Evolutionary conservation across 2,329 filamentous ascomycete genomes (phyloP), one percentile per base, ranked within the genome.

Genomic region (Sclerotinia subarctica): DNA sequence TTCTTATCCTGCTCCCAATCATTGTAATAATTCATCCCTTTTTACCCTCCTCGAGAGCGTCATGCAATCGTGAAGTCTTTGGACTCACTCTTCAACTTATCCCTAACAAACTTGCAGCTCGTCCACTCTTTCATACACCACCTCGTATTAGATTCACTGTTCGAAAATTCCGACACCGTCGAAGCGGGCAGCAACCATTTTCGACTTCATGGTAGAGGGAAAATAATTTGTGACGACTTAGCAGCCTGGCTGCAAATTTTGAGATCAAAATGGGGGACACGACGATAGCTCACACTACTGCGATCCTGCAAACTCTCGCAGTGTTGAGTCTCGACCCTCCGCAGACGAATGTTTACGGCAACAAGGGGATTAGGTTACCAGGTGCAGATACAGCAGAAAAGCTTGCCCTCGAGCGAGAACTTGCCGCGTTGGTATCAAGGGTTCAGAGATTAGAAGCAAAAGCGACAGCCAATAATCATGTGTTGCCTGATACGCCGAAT

Each of bases 381-480:
- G 95, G 95, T 69, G 85, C 87, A 68, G 86, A 93, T 69, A 90
- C 86, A 56, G 80, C 87, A 47, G 90, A 90, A 73, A 98, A 98
- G 81, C 84, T 86, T 73, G 85, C 85, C 44, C 86, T 98, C 70
- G 93, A 98, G 81, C 84, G 85, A 69, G 94, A 98, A 81, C 86
- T 99, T 68, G 86, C 90, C 63, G 90, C 91, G 67, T 86, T 98
- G 71, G 86, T 90, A 69, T 82, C 88, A 70, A 86, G 95, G 73
- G 88, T 98, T 73, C 90, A 93, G 72, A 88, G 89, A 72, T 87
- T 98, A 74, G 94, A 98, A 82, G 87, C 88, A 74, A 90, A 90
- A 80, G 90, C 91, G 72, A 86, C 85, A 68, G 79, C 85, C 69
- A 83, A 84, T 72, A 81, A 84, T 71, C 83, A 84, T 64, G 80